These are phyloP conservation scores for Trametes sanguinea DNA, from an alignment of 768 basidiomycete species.

Conservation along the genomic window DNA sequence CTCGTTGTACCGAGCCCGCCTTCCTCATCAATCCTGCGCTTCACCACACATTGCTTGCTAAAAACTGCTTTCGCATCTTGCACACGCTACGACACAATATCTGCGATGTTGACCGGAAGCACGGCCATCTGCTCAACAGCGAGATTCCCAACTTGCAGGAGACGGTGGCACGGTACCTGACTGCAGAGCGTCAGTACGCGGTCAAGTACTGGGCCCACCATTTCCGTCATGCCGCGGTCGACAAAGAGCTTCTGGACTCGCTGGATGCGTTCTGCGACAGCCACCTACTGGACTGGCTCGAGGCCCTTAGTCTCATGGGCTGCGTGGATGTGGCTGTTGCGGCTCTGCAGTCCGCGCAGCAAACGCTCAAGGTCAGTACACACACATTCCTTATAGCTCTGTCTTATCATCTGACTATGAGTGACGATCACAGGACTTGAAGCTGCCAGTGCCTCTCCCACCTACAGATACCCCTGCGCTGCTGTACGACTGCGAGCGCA, in stretches of 20 bases:
- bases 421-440: neutral
- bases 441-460: no score
- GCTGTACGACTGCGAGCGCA: no score
- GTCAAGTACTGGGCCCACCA: conserved; percentile 19
- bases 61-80: neutral
- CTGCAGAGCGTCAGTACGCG: conserved; percentile 26
- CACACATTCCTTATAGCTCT: no score
- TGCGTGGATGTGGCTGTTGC: neutral
- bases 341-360: no score
- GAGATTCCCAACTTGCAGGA: conserved; percentile 3
- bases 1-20: conserved; percentile 16
- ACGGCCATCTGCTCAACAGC: neutral
- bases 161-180: conserved; percentile 9
- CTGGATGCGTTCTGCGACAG: conserved; percentile 14
- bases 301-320: conserved; percentile 16
- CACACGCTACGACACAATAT: conserved; percentile 3
- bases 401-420: no score
- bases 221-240: neutral
- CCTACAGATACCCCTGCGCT: no score
- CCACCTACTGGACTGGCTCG: conserved; percentile 29
- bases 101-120: neutral
- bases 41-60: conserved; percentile 1
- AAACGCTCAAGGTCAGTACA: no score
- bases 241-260: neutral
- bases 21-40: conserved; percentile 10